These are phyloP conservation scores for Rhodocollybia butyracea DNA, from an alignment of 768 basidiomycete genomes.

Conservation along the genomic window DNA sequence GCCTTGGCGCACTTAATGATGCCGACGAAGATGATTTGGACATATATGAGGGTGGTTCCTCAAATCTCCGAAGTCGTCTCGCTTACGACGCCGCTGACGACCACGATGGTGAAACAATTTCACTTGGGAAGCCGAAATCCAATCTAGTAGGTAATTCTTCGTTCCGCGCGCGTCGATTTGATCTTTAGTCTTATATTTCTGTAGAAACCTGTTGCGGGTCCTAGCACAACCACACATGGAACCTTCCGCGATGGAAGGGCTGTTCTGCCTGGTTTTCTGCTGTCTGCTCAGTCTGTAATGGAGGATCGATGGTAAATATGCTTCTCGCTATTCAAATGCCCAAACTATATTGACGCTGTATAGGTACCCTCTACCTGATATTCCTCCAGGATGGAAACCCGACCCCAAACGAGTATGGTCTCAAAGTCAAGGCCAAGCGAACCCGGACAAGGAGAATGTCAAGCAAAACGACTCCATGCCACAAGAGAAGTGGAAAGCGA, in stretches of 20 bases:
- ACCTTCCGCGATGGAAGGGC: slow-evolving; percentile 74
- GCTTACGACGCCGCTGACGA: slow-evolving; percentile 66
- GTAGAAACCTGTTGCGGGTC: slow-evolving; percentile 30
- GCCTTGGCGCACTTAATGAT: slow-evolving; percentile 86
- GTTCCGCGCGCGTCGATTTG: background rate
- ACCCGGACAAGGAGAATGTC: slow-evolving; percentile 40
- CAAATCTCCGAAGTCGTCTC: slow-evolving; percentile 41
- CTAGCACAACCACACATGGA: slow-evolving; percentile 15
- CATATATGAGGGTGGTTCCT: slow-evolving; percentile 57
- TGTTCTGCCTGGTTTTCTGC: slow-evolving; percentile 72
- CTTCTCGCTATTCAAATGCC: background rate
- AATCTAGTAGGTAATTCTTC: slow-evolving; percentile 14
- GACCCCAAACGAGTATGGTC: slow-evolving; percentile 77
- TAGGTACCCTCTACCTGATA: slow-evolving; percentile 82
- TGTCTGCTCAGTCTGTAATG: slow-evolving; percentile 62
- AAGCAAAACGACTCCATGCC: slow-evolving; percentile 18
- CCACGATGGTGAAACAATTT: slow-evolving; percentile 59
- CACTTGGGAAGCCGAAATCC: slow-evolving; percentile 38
- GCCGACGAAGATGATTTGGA: slow-evolving; percentile 93
- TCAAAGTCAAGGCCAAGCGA: slow-evolving; percentile 27
- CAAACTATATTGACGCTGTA: slow-evolving; percentile 2
- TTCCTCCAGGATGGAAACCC: slow-evolving; percentile 84
- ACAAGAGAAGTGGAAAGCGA: slow-evolving; percentile 51
- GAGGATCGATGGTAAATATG: slow-evolving; percentile 65
- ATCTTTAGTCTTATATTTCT: slow-evolving; percentile 18